Conservation (phyloP, 1,284 basidiomycete species). For the Hymenochaete sp. region DNA sequence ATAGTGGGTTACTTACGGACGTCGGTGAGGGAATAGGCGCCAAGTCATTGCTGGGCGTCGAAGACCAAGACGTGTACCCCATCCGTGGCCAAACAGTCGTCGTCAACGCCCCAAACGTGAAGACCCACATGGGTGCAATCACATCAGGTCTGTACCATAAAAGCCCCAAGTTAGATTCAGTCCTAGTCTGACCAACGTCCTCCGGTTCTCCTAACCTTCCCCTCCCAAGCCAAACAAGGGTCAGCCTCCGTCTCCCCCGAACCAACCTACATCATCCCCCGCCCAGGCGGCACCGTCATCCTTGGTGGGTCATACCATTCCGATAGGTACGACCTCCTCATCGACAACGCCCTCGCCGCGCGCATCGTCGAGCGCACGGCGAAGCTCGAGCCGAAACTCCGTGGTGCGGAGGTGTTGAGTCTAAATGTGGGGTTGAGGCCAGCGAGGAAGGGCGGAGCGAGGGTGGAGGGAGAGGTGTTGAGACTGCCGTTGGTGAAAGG, state of each 20-base stretch:
- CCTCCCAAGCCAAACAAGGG: neutral
- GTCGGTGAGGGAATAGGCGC: constrained; percentile 42
- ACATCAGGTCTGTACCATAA: no score
- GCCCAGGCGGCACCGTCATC: constrained; percentile 40
- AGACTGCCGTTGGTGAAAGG: constrained; percentile 30
- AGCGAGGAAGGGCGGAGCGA: constrained; percentile 54
- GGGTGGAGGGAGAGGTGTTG: constrained; percentile 55
- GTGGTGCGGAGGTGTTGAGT: constrained; percentile 33
- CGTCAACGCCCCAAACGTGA: constrained; percentile 57
- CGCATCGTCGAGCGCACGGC: constrained; percentile 39
- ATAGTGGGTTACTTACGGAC: neutral
- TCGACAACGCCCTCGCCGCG: constrained; percentile 34
- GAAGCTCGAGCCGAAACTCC: constrained; percentile 31
- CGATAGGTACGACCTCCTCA: constrained; percentile 40
- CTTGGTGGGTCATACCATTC: constrained; percentile 49
- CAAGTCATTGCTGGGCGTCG: constrained; percentile 68
- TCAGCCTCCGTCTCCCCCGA: constrained; percentile 16
- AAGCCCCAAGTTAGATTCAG: constrained; percentile 5
- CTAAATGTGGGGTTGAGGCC: constrained; percentile 70
- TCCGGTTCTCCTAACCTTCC: neutral
- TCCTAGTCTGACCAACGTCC: neutral
- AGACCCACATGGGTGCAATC: no score
- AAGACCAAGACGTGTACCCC: constrained; percentile 66
- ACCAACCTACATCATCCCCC: constrained; percentile 47
- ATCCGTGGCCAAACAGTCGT: constrained; percentile 83